Conservation (phyloP, 2,329 filamentous ascomycete genomes). For the Stagonosporopsis cucurbitacearum region DNA sequence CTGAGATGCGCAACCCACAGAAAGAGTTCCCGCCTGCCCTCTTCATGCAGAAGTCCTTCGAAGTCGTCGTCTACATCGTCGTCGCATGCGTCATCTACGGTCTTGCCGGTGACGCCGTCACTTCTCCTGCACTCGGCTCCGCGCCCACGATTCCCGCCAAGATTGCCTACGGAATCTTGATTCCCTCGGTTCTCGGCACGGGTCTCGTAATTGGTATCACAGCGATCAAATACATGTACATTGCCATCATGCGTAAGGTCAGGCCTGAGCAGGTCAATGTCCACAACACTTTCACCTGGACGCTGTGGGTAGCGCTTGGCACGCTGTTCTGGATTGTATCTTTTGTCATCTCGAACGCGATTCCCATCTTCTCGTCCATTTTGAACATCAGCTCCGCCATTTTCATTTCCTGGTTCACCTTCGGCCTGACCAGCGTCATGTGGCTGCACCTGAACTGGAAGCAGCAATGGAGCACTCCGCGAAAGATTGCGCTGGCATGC, state of each 20-base stretch:
- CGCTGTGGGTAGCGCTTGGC: constrained; percentile 68
- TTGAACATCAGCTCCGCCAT: constrained; percentile 64
- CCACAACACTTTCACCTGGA: constrained; percentile 63
- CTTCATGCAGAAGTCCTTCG: constrained; percentile 60
- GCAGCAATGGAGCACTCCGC: constrained; percentile 27
- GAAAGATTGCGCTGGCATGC: constrained; percentile 54
- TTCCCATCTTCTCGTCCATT: constrained; percentile 65
- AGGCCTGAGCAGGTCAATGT: constrained; percentile 35
- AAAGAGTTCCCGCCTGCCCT: constrained; percentile 68
- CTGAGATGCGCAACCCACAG: constrained; percentile 65
- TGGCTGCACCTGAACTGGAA: constrained; percentile 57
- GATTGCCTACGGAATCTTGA: constrained; percentile 70
- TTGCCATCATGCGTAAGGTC: constrained; percentile 61
- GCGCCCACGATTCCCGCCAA: constrained; percentile 64
- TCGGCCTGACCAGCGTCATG: constrained; percentile 54
- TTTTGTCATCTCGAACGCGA: constrained; percentile 53
- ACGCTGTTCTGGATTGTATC: constrained; percentile 61
- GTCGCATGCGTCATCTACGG: constrained; percentile 73
- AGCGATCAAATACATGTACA: constrained; percentile 69
- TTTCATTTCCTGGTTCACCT: constrained; percentile 72
- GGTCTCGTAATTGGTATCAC: constrained; percentile 74
- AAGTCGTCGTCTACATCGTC: constrained; percentile 66
- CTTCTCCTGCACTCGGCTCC: constrained; percentile 70
- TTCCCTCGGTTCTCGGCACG: constrained; percentile 73
- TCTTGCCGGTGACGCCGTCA: constrained; percentile 66